Evolutionary conservation across 169 alveolate species (phyloP), one percentile per base, ranked within the genome.

Genomic region (Theileria parva): DNA sequence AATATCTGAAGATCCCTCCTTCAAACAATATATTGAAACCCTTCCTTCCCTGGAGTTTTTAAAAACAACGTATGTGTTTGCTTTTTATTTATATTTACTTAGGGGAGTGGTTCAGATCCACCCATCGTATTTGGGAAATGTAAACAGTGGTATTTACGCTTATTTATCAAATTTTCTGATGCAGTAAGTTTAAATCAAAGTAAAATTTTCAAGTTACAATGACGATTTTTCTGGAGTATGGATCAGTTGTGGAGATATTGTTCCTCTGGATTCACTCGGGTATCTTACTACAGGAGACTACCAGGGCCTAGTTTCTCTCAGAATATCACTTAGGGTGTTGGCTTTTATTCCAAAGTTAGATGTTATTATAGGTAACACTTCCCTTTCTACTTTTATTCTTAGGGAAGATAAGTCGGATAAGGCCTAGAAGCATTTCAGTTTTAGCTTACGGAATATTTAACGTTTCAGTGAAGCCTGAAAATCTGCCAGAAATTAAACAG

Each of bases 101-200:
- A 77, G 86, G 55, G 88, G 88, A 11, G 88, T 75, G 19, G 85
- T 81, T 28, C 88, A 81, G 68, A 61, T 81, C 74, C 88, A 81
- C 68, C 88, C 88, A 21, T 81, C 88, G 19, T 81, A 74, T 57
- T 57, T 81, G 32, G 88, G 88, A 21, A 75, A 81, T 51, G 80
- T 78, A 32, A 34, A 61, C 25, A 55, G 60, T 28, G 88, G 88
- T 13, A 79, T 74, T 44, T 81, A 81, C 60, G 44, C 79, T 11
- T 81, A 81, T 30, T 79, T 81, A 27, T 74, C 88, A 21, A 81
- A 81, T 79, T 75, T 81, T 70, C 74, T 81, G 48, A 81, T 81
- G 88, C 88, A 81, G 88, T 81, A 13, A 30, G 88, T 74, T 15
- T 1, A 12, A 19, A 53, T 28, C 64, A 19, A 0, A 9, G 48